Evolutionary conservation across 345 rosid species (phyloP), one percentile per base, ranked within the genome.

Genomic region (Acer campestre): DNA sequence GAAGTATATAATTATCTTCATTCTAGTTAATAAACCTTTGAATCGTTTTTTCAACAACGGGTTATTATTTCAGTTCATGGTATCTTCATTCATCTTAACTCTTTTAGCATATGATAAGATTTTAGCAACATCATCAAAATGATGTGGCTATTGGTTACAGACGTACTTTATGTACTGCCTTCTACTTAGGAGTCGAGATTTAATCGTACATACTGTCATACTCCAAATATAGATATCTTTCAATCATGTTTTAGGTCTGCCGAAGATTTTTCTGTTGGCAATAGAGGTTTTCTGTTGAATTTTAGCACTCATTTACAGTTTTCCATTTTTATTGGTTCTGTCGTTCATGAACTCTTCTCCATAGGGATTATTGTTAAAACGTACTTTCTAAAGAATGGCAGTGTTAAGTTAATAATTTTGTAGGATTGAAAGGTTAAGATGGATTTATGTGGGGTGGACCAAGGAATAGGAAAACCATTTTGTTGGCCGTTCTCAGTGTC

Each of bases 1-100:
- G 80, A 76, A 68, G 31, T 63, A 25, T 77, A 69, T n/a, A 35
- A n/a, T 61, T 35, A 73, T 63, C 51, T 29, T 65, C 44, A 55
- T 84, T 63, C 75, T 75, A 8, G 31, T 23, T 53, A 56, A 29
- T 8, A 29, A 17, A 23, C 61, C 38, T 66, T 20, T 29, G 49
- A 40, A 78, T 56, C 27, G 46, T 42, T 51, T n/a, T 61, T 61
- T 18, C 44, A 66, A 59, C 44, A 23, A 49, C 63, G 63, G 40
- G 66, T 61, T 42, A 64, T 27, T 27, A 29, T 38, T 69, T 75
- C 48, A 53, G 20, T 56, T 75, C 68, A 18, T 70, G 61, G 29
- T 76, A 65, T 53, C 58, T 72, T 42, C 38, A 20, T 27, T 40
- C 48, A 29, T 74, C 51, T 27, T 51, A 44, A 25, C 68, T 46